phyloP scores from a whole-genome alignment of 306 rosid genomes.

The Hippophae gyantsensis region DNA sequence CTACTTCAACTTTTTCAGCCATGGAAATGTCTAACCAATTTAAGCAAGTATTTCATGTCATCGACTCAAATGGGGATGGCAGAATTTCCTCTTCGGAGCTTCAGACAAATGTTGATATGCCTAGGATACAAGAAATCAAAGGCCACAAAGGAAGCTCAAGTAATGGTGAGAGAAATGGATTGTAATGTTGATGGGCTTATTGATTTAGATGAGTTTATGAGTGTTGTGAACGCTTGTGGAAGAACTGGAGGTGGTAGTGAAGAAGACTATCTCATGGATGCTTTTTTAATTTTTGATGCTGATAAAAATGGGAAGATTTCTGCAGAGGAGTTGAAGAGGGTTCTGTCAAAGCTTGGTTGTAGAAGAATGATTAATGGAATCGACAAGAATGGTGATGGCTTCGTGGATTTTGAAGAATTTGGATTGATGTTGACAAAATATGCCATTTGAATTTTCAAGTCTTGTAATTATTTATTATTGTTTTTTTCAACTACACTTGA shows the following conservation, averaged over 20 bases:
- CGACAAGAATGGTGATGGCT: slow-evolving; percentile 62
- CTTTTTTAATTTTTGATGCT: slow-evolving; percentile 50
- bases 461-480: too few relatives aligned
- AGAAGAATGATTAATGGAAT: slow-evolving; percentile 52
- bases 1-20: slow-evolving; percentile 33
- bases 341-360: slow-evolving; percentile 46
- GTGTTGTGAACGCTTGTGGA: slow-evolving; percentile 20
- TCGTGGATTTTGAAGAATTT: slow-evolving; percentile 63
- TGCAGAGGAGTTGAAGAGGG: slow-evolving; percentile 43
- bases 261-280: slow-evolving; percentile 40
- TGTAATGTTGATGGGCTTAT: slow-evolving; percentile 60
- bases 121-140: slow-evolving; percentile 33
- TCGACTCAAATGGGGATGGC: slow-evolving; percentile 38
- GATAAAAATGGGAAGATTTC: slow-evolving; percentile 56
- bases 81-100: slow-evolving; percentile 54
- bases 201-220: slow-evolving; percentile 67
- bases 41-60: neutral
- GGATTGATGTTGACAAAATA: slow-evolving; percentile 46
- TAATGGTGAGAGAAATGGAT: slow-evolving; percentile 48
- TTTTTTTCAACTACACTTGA: too few relatives aligned
- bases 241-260: neutral
- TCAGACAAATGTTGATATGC: slow-evolving; percentile 36
- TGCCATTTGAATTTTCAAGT: slow-evolving; percentile 3
- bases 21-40: slow-evolving; percentile 46
- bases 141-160: slow-evolving; percentile 50